Percentiles rank a stretch among this genome's conserved stretches.
These are phyloP conservation scores for Ogataea trehalophila DNA, from an alignment of 805 yeast genomes.

Conservation along the genomic window DNA sequence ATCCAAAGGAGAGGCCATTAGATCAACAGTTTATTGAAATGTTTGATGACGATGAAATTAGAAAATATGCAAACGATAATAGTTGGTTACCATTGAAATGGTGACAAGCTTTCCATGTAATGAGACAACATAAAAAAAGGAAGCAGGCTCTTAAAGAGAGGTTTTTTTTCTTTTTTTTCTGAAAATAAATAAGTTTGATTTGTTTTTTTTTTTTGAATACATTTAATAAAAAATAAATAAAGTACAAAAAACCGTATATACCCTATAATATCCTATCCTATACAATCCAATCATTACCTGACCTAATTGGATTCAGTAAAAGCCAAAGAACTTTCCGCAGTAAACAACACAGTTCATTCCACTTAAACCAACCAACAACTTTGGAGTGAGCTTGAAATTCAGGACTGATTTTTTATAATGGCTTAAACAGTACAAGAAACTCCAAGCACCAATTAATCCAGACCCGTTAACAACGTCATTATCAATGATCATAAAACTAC, in stretches of 20 bases:
- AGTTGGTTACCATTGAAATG: constrained; percentile 68
- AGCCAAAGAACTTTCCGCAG: constrained; percentile 63
- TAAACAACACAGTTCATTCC: constrained; percentile 58
- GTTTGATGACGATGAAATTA: constrained; percentile 66
- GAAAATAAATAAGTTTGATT: neutral
- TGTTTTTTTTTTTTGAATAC: neutral
- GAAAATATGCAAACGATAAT: constrained; percentile 44
- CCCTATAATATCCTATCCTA: too few species aligned
- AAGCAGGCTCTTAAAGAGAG: too few species aligned
- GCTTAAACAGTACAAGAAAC: constrained; percentile 63
- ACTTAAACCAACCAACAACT: constrained; percentile 54
- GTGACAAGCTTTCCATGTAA: constrained; percentile 29
- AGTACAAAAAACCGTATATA: neutral
- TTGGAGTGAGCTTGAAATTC: constrained; percentile 55
- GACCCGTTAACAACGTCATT: constrained; percentile 75
- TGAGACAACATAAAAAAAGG: too few species aligned
- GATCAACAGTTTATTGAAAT: constrained; percentile 95
- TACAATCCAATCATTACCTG: neutral
- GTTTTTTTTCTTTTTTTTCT: constrained; percentile 1
- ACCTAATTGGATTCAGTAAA: constrained; percentile 7
- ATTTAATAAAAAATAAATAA: neutral
- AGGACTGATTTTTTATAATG: constrained; percentile 59
- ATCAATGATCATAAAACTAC: constrained; percentile 72
- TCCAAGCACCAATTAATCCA: constrained; percentile 81
- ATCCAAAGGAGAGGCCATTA: constrained; percentile 90